Evolutionary conservation across 148 eudicot genomes (phyloP).

Genomic region (Rhododendron ovatum): DNA sequence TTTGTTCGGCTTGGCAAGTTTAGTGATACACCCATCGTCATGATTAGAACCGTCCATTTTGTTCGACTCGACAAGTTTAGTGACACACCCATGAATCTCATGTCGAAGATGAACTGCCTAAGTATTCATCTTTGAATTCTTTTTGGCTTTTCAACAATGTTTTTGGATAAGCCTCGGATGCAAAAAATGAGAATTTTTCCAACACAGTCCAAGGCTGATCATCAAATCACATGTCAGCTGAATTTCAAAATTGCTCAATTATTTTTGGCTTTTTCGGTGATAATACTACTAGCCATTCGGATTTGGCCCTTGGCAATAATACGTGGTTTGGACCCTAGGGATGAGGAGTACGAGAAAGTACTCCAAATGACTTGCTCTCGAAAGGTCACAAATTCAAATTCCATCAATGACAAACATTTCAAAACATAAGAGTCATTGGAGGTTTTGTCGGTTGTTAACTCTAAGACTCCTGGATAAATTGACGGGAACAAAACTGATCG

Average conservation of each 20-base stretch:
- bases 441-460: too few species aligned
- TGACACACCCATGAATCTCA: neutral
- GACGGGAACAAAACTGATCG: too few species aligned
- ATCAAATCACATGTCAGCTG: neutral
- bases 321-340: too few species aligned
- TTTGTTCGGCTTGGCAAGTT: neutral
- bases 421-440: too few species aligned
- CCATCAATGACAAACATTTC: too few species aligned
- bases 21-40: too few species aligned
- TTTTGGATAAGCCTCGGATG: neutral
- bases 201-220: neutral
- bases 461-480: too few species aligned
- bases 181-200: neutral
- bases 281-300: neutral
- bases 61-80: neutral
- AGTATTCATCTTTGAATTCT: neutral
- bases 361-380: too few species aligned
- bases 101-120: neutral
- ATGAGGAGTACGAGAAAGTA: too few species aligned
- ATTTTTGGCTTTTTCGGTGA: neutral
- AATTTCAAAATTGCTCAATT: neutral
- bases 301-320: neutral
- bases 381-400: too few species aligned
- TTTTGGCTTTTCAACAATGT: neutral
- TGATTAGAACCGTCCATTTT: neutral